phyloP scores from a whole-genome alignment of 225 moss, liverwort and hornwort genomes.

The Pseudisothecium myosuroides region DNA sequence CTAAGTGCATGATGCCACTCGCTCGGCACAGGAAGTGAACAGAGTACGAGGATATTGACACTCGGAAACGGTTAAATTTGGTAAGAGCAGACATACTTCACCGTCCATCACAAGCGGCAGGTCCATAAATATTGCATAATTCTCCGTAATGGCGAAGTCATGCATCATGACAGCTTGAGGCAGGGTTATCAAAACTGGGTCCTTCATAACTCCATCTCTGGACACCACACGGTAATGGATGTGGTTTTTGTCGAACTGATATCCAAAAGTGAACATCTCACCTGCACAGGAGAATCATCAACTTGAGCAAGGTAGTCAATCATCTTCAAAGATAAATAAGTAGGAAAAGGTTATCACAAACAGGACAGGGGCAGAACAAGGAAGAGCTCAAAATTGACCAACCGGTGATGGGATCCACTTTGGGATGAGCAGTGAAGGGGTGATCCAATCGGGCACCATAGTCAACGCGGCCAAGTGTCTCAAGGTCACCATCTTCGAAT shows the following conservation, averaged over 20 bases:
- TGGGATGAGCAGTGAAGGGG: slow-evolving; percentile 64
- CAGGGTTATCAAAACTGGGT: slow-evolving; percentile 51
- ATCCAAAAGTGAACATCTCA: slow-evolving; percentile 71
- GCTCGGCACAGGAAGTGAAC: not conserved
- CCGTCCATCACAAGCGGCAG: not conserved
- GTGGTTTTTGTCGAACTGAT: not conserved
- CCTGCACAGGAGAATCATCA: slow-evolving; percentile 15
- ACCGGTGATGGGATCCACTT: slow-evolving; percentile 54
- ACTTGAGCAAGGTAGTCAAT: not conserved
- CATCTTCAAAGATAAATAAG: not conserved
- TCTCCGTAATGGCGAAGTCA: slow-evolving; percentile 76
- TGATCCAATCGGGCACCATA: slow-evolving; percentile 47
- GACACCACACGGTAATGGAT: slow-evolving; percentile 48
- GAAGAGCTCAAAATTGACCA: not conserved
- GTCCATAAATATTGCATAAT: slow-evolving; percentile 51
- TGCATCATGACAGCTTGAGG: slow-evolving; percentile 63
- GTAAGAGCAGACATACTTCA: not conserved
- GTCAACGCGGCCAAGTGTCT: slow-evolving; percentile 59
- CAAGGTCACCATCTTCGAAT: slow-evolving; percentile 61
- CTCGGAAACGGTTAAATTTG: not conserved
- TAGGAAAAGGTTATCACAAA: not conserved
- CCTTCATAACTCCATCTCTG: slow-evolving; percentile 52
- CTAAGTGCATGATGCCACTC: not conserved
- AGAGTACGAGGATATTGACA: not conserved
- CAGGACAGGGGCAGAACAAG: not conserved